Evolutionary conservation across 306 rosid genomes (phyloP), one percentile per base, ranked within the genome.

Genomic region (Hylodesmum podocarpum): DNA sequence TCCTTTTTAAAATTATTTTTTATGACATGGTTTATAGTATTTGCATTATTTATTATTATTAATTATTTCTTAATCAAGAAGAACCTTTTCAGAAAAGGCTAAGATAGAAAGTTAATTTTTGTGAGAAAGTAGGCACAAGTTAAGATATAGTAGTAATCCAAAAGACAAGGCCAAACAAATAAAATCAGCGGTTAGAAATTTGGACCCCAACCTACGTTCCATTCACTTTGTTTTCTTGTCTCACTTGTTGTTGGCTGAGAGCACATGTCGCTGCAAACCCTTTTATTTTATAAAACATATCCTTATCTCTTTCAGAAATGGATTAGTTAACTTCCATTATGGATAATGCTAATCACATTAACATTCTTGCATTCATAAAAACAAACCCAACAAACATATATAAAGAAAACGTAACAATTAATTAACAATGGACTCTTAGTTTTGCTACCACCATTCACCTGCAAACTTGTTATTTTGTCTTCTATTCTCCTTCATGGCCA

Each of bases 261-360:
- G 96, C 44, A 81, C 78, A 87, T 79, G 57, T 88, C 89, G 97
- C 89, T 78, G 67, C 29, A 16, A 15, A 72, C 37, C 33, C 28
- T 78, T 78, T 55, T 47, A 61, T 84, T 72, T 58, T 21, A 67
- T 78, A 88, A 86, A 4, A 3, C 40, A 12, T 18, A 24, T 0
- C 33, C 31, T 54, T 33, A 54, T 51, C 62, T 27, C 57, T 28
- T 58, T 29, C 22, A n/a, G n/a, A n/a, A n/a, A n/a, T n/a, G n/a
- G n/a, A n/a, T n/a, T n/a, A n/a, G n/a, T n/a, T 28, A 1, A 58
- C 0, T 15, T 14, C 25, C 37, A 44, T 67, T 43, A 8, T 16
- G 27, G 31, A 64, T 37, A 3, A 13, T 14, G 36, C 12, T 28
- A n/a, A 46, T 46, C 51, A 46, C 51, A 21, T 65, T 41, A 31